Evolutionary conservation across 192 early-diverging fungal species (phyloP), one percentile per base, ranked within the genome.

Genomic region (Hyaloraphidium curvatum): DNA sequence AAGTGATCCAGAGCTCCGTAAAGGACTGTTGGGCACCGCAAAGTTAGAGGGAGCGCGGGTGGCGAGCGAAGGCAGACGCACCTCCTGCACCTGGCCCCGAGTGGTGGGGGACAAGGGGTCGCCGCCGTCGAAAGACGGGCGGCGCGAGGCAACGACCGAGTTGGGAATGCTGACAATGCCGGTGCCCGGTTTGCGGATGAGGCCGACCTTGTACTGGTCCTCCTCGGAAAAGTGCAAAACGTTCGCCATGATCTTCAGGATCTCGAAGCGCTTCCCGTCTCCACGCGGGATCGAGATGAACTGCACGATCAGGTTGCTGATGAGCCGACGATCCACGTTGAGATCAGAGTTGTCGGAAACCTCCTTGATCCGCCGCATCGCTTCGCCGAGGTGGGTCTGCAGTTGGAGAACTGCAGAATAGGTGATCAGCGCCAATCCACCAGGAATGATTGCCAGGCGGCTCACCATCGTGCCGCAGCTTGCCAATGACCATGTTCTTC

Each of bases 261-360:
- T 86, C 60, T 97, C 91, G 59, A 76, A 97, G 28, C 87, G 74
- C 64, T 90, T 93, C 30, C 79, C 71, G 62, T 93, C 90, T 35
- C 89, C 91, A 23, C 89, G 76, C 23, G 83, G 82, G 33, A 85
- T 72, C 48, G 75, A 71, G 41, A 92, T 63, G 62, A 92, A 97
- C 0, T 80, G 77, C 35, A 94, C 82, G 35, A 97, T 65, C 3
- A 97, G 74, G 53, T 91, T 92, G 39, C 88, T 81, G 25, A 94
- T 81, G 4, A 97, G 73, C 27, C 80, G 80, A 54, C 89, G 79
- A 66, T 51, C 54, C 28, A 67, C 67, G 59, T 87, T 84, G 9
- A 88, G 72, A 52, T 78, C 84, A 37, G 81, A 83, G 52, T 89
- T 79, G 55, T 67, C 83, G 59, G 77, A 75, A 53, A 78, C 78